phyloP scores from a whole-genome alignment of 441 rosid species.

The Pelargonium myrrhifolium region DNA sequence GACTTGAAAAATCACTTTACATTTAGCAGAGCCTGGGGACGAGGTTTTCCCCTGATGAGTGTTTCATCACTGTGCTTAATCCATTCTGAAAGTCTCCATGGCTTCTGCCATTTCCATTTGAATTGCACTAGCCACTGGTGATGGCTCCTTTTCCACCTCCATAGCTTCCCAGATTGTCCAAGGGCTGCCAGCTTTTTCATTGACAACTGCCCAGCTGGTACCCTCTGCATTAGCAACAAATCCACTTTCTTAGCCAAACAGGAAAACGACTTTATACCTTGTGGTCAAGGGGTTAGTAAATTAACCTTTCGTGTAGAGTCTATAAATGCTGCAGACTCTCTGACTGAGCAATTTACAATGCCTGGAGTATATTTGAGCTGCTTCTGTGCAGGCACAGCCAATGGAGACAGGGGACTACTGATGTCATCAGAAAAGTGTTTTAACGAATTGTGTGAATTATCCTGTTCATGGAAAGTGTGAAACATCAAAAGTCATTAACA shows the following conservation, averaged over 20 bases:
- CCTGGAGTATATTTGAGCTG: slow-evolving; percentile 89
- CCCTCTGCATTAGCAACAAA: slow-evolving; percentile 23
- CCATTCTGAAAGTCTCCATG: slow-evolving; percentile 30
- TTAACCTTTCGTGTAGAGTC: slow-evolving; percentile 67
- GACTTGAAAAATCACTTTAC: slow-evolving; percentile 26
- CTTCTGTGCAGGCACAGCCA: slow-evolving; percentile 80
- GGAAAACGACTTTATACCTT: slow-evolving; percentile 11
- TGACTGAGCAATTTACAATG: slow-evolving; percentile 58
- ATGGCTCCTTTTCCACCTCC: slow-evolving; percentile 32
- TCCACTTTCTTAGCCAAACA: slow-evolving; percentile 16
- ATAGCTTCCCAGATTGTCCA: slow-evolving; percentile 30
- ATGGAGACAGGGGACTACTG: slow-evolving; percentile 55
- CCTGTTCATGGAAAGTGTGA: slow-evolving; percentile 37
- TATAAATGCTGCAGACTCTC: slow-evolving; percentile 54
- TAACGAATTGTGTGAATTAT: slow-evolving; percentile 51
- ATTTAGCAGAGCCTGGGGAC: slow-evolving; percentile 26
- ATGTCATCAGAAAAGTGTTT: slow-evolving; percentile 55
- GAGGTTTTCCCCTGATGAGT: slow-evolving; percentile 24
- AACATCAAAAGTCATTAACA: slow-evolving; percentile 11
- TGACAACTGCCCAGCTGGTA: slow-evolving; percentile 25
- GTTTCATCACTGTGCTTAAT: slow-evolving; percentile 30
- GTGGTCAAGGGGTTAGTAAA: slow-evolving; percentile 8
- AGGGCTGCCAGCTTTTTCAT: slow-evolving; percentile 24
- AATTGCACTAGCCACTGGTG: slow-evolving; percentile 31
- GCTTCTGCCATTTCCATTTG: slow-evolving; percentile 33